Conservation (phyloP, 1,284 basidiomycete genomes). For the Ganoderma lingzhi region DNA sequence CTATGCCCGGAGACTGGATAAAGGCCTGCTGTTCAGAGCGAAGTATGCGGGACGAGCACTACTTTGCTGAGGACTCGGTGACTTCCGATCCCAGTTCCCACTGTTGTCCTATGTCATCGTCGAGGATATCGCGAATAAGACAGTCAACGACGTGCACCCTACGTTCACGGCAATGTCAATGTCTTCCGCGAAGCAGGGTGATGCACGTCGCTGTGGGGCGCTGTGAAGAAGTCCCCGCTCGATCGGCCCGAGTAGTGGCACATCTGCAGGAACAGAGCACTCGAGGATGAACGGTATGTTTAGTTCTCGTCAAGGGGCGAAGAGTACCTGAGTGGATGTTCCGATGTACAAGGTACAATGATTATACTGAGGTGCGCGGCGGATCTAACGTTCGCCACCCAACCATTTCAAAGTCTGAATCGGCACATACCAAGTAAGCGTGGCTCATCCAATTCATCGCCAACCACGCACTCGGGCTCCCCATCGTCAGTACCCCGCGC, state of each 20-base stretch:
- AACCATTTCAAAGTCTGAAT: background rate
- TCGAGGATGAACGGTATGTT: background rate
- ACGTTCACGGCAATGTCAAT: constrained; percentile 20
- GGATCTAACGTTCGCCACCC: constrained; percentile 5
- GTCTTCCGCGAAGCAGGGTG: constrained; percentile 15
- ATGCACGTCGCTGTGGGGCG: constrained; percentile 14
- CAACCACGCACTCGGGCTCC: constrained; percentile 18
- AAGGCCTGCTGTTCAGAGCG: constrained; percentile 1
- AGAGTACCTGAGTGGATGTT: background rate
- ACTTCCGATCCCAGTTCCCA: background rate
- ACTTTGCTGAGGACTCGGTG: constrained; percentile 6
- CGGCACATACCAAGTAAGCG: constrained; percentile 22
- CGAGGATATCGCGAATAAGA: background rate
- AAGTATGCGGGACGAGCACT: constrained; percentile 23
- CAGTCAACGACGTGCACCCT: constrained; percentile 11
- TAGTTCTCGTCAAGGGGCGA: background rate
- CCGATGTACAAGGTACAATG: constrained; percentile 19
- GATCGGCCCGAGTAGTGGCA: constrained; percentile 19
- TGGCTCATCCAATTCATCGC: constrained; percentile 28
- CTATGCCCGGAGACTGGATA: background rate
- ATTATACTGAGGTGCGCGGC: constrained; percentile 9
- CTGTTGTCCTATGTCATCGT: background rate
- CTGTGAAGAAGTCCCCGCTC: constrained; percentile 18
- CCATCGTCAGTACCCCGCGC: constrained; percentile 33
- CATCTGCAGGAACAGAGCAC: constrained; percentile 11